Conservation (phyloP, 441 rosid species). For the Manihot esculenta region DNA sequence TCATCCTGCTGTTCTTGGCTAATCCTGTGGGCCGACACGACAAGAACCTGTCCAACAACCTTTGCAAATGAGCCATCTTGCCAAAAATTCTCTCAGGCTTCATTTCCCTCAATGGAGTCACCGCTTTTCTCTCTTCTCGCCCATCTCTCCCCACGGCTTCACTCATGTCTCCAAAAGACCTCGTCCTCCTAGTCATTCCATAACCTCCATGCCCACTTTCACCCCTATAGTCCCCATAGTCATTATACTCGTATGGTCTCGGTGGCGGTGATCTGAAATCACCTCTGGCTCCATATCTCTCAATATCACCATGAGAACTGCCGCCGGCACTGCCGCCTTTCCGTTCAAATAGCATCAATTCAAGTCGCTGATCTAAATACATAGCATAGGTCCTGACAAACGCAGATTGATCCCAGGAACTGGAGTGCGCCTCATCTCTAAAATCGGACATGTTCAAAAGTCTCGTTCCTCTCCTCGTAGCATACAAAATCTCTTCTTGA, state of each 20-base stretch:
- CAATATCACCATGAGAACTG: slow-evolving; percentile 47
- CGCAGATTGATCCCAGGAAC: slow-evolving; percentile 96
- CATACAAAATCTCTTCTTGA: slow-evolving; percentile 77
- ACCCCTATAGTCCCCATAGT: slow-evolving; percentile 53
- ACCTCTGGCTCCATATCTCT: slow-evolving; percentile 50
- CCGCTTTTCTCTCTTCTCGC: slow-evolving; percentile 43
- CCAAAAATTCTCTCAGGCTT: slow-evolving; percentile 77
- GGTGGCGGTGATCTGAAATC: slow-evolving; percentile 78
- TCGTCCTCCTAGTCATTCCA: slow-evolving; percentile 60
- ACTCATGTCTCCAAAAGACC: slow-evolving; percentile 82
- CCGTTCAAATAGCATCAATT: slow-evolving; percentile 59
- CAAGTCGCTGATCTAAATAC: slow-evolving; percentile 89
- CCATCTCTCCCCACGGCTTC: slow-evolving; percentile 47
- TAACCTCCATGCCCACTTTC: slow-evolving; percentile 39
- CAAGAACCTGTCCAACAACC: slow-evolving; percentile 78
- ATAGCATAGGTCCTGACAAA: slow-evolving; percentile 80
- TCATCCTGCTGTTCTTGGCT: slow-evolving; percentile 74
- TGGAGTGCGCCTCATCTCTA: slow-evolving; percentile 93
- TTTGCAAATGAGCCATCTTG: slow-evolving; percentile 85
- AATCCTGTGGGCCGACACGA: slow-evolving; percentile 79
- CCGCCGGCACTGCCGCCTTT: slow-evolving; percentile 42
- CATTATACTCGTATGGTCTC: slow-evolving; percentile 53
- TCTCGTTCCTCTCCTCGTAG: slow-evolving; percentile 80
- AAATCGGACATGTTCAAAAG: slow-evolving; percentile 89
- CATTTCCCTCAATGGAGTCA: slow-evolving; percentile 86